Percentiles rank a stretch among this genome's conserved stretches.
phyloP scores from a whole-genome alignment of 2,329 filamentous ascomycete species.

The Mycogone perniciosa region DNA sequence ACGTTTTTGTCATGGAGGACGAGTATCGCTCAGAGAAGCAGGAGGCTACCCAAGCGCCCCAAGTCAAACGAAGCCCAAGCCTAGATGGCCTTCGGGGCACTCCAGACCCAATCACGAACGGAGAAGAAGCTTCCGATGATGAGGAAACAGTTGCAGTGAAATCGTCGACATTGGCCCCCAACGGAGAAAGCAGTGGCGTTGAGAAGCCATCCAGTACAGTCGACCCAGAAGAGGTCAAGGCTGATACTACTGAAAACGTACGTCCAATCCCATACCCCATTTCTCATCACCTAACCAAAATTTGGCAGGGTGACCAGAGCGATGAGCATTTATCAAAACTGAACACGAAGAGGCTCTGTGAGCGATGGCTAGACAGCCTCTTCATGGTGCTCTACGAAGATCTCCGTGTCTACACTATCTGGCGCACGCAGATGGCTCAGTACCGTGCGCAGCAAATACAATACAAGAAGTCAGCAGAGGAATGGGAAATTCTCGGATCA shows the following conservation, averaged over 20 bases:
- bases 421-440: slow-evolving; percentile 96
- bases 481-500: slow-evolving; percentile 96
- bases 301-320: slow-evolving; percentile 50
- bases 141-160: slow-evolving; percentile 27
- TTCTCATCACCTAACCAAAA: slow-evolving; percentile 16
- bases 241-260: slow-evolving; percentile 65
- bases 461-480: slow-evolving; percentile 93
- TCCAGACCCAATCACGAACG: slow-evolving; percentile 52
- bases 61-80: slow-evolving; percentile 65
- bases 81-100: slow-evolving; percentile 70
- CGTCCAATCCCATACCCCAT: slow-evolving; percentile 21
- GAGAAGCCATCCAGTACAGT: slow-evolving; percentile 78
- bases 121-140: slow-evolving; percentile 32
- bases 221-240: slow-evolving; percentile 69
- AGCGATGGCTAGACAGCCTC: slow-evolving; percentile 95
- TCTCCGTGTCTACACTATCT: slow-evolving; percentile 96
- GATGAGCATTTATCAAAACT: slow-evolving; percentile 80
- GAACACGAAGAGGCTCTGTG: slow-evolving; percentile 94
- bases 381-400: slow-evolving; percentile 99
- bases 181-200: slow-evolving; percentile 39
- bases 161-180: slow-evolving; percentile 26
- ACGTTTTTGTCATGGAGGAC: slow-evolving; percentile 99
- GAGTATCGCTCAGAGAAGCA: slow-evolving; percentile 90
- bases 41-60: slow-evolving; percentile 42
- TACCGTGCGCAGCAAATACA: slow-evolving; percentile 88